Evolutionary conservation across 192 early-diverging fungal species (phyloP).

Genomic region (Lobulomyces angularis): DNA sequence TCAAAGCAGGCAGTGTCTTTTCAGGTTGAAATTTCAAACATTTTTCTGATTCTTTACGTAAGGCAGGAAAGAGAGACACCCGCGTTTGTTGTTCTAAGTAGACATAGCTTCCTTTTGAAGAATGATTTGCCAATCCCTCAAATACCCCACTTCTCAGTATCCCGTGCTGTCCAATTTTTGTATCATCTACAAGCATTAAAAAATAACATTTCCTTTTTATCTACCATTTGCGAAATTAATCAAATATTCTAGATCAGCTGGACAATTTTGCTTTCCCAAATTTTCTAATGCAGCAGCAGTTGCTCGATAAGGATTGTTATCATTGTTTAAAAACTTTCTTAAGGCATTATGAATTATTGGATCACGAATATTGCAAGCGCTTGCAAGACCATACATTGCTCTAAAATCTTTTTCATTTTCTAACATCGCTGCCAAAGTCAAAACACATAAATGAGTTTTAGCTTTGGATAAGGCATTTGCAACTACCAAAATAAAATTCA

Average conservation of each 20-base stretch:
- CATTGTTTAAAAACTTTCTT: constrained; percentile 11
- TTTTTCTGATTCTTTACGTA: no score
- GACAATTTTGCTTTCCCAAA: constrained; percentile 29
- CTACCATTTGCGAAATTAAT: constrained; percentile 20
- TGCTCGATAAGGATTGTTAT: constrained; percentile 12
- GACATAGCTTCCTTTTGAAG: no score
- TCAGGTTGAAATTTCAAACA: no score
- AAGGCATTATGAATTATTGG: constrained; percentile 19
- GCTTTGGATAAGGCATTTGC: constrained; percentile 20
- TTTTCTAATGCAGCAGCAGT: constrained; percentile 13
- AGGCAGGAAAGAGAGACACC: no score
- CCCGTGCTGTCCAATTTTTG: no score
- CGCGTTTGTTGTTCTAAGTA: no score
- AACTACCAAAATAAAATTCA: constrained; percentile 5
- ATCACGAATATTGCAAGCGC: constrained; percentile 10
- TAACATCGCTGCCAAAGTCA: constrained; percentile 22
- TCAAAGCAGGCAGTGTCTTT: no score
- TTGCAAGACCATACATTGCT: constrained; percentile 11
- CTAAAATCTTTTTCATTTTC: constrained; percentile 23
- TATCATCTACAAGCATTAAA: no score
- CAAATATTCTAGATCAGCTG: constrained; percentile 23
- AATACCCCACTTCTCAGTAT: no score
- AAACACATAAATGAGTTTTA: constrained; percentile 15
- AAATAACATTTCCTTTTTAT: no score
- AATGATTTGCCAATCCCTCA: no score